Conservation (phyloP, 257 asterid genomes). For the Apocynum venetum region DNA sequence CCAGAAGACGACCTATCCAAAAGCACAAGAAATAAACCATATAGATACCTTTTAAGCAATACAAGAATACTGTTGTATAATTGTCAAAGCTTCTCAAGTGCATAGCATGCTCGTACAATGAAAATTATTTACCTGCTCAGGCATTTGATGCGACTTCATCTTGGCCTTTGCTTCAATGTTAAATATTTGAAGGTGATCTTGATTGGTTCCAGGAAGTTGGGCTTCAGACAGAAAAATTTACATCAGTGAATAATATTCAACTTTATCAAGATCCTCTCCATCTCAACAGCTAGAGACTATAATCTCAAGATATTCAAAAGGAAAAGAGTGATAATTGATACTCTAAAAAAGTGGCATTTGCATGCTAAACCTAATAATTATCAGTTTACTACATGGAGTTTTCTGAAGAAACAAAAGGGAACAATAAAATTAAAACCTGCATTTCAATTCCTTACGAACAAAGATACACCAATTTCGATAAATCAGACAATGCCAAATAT, state of each 20-base stretch:
- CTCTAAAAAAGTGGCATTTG: background rate
- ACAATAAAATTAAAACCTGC: background rate
- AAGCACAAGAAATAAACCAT: background rate
- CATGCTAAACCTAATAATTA: background rate
- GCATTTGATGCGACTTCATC: constrained; percentile 94
- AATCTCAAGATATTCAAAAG: background rate
- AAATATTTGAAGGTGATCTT: constrained; percentile 96
- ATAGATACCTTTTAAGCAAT: background rate
- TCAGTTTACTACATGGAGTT: background rate
- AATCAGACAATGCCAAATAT: background rate
- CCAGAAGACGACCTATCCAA: constrained; percentile 87
- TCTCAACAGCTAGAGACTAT: background rate
- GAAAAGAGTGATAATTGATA: background rate
- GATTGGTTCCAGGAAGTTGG: constrained; percentile 92
- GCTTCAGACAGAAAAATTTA: constrained; percentile 51
- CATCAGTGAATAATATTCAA: constrained; percentile 3
- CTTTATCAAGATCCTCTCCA: background rate
- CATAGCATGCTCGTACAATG: background rate
- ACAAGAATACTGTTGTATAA: background rate
- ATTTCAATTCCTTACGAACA: background rate
- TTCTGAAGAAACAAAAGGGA: background rate
- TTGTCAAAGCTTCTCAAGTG: background rate
- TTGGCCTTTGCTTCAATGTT: constrained; percentile 95
- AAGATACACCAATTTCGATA: background rate
- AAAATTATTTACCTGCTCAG: constrained; percentile 72